Conservation (phyloP, 1,139 yeast genomes). For the Diutina catenulata region DNA sequence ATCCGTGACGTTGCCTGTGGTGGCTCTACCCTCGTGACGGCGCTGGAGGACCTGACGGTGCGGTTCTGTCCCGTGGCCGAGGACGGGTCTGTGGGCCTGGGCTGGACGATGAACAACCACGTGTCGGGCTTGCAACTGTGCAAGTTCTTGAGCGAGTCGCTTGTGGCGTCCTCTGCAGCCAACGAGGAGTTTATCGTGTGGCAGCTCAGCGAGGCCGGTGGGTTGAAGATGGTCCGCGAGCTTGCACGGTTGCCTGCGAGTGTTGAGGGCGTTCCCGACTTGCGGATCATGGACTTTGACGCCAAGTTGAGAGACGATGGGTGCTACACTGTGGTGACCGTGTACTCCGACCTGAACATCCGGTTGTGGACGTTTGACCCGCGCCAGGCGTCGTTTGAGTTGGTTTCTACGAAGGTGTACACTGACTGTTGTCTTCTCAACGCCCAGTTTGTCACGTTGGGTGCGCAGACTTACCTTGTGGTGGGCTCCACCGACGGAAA, state of each 20-base stretch:
- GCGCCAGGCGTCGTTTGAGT: conserved; percentile 22
- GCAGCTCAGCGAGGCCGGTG: conserved; percentile 34
- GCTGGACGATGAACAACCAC: conserved; percentile 67
- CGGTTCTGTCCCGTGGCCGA: conserved; percentile 21
- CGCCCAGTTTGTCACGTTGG: conserved; percentile 32
- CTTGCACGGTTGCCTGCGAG: conserved; percentile 36
- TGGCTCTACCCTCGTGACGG: conserved; percentile 47
- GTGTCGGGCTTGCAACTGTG: conserved; percentile 79
- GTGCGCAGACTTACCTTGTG: conserved; percentile 23
- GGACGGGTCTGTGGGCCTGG: conserved; percentile 14
- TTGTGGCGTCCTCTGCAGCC: conserved; percentile 60
- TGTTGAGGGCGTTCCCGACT: conserved; percentile 50
- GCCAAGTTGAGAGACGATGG: conserved; percentile 16
- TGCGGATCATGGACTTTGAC: conserved; percentile 80
- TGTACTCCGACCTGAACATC: conserved; percentile 76
- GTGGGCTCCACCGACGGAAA: conserved; percentile 80
- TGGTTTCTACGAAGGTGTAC: conserved; percentile 40
- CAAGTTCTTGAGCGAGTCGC: conserved; percentile 42
- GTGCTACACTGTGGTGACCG: conserved; percentile 51
- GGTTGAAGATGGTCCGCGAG: conserved; percentile 32
- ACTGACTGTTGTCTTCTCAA: conserved; percentile 68
- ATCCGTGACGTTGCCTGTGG: conserved; percentile 44
- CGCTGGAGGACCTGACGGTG: conserved; percentile 82
- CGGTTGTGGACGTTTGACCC: conserved; percentile 49
- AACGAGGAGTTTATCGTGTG: conserved; percentile 82